Evolutionary conservation across 129 eudicot species (phyloP).

Genomic region (Chrysanthemum seticuspe): DNA sequence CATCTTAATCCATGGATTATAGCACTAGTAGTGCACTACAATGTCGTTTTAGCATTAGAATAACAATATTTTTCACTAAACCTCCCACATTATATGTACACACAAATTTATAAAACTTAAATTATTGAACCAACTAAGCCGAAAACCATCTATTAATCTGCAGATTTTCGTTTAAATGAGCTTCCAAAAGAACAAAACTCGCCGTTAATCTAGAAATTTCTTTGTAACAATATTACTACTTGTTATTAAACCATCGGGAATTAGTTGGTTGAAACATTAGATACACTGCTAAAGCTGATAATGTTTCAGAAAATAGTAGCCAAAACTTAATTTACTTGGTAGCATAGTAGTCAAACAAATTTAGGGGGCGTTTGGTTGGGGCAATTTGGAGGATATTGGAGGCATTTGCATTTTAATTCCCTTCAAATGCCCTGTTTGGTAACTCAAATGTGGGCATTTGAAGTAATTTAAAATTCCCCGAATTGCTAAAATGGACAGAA

Average conservation of each 20-base stretch:
- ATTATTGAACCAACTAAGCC: not conserved
- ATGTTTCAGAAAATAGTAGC: not conserved
- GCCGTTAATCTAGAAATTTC: too few relatives aligned
- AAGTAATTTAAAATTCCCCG: too few relatives aligned
- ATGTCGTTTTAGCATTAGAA: not conserved
- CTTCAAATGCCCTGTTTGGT: too few relatives aligned
- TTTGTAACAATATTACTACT: too few relatives aligned
- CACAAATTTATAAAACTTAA: not conserved
- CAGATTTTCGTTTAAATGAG: not conserved
- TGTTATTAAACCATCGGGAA: not conserved
- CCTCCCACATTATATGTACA: not conserved
- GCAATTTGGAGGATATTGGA: too few relatives aligned
- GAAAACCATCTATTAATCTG: not conserved
- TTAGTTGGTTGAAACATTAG: conserved; percentile 1
- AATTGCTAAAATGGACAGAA: too few relatives aligned
- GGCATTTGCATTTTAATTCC: too few relatives aligned
- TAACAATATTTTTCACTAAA: not conserved
- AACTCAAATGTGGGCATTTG: too few relatives aligned
- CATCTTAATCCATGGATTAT: conserved; percentile 7
- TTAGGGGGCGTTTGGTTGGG: too few relatives aligned
- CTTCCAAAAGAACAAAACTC: not conserved
- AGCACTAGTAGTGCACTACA: not conserved
- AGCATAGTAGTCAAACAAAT: not conserved
- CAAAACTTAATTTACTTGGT: not conserved
- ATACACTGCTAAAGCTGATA: not conserved